These are phyloP conservation scores for Capsicum rhomboideum DNA, from an alignment of 257 asterid genomes.

Conservation along the genomic window DNA sequence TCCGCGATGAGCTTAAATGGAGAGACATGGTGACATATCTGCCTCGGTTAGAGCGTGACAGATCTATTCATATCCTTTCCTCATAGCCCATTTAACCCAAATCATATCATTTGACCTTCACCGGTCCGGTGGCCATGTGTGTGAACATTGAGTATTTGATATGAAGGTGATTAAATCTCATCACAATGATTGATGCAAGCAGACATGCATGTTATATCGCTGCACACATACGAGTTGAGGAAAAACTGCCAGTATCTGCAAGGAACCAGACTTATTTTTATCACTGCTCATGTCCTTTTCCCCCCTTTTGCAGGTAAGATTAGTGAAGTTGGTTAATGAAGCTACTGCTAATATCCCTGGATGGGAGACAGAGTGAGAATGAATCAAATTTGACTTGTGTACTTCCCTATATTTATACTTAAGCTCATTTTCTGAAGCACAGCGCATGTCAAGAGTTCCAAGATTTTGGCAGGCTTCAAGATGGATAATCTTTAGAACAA, in stretches of 20 bases:
- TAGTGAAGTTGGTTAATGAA: conserved; percentile 82
- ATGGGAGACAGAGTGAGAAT: conserved; percentile 49
- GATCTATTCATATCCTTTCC: neutral
- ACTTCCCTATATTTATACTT: neutral
- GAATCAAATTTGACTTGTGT: neutral
- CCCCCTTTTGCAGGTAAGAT: conserved; percentile 52
- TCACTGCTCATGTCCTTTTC: neutral
- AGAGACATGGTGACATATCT: neutral
- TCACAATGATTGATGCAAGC: neutral
- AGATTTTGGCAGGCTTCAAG: neutral
- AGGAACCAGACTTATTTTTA: neutral
- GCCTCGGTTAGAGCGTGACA: neutral
- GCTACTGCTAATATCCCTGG: conserved; percentile 80
- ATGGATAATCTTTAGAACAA: neutral
- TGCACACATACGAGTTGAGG: neutral
- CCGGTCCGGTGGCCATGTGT: neutral
- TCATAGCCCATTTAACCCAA: neutral
- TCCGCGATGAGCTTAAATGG: neutral
- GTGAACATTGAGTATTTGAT: neutral
- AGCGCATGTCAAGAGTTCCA: neutral
- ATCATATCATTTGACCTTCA: neutral
- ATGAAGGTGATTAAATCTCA: neutral
- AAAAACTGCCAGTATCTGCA: neutral
- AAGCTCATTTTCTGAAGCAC: neutral
- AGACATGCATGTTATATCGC: neutral